phyloP scores from a whole-genome alignment of 805 yeast species.

The Wickerhamiella lipophila region DNA sequence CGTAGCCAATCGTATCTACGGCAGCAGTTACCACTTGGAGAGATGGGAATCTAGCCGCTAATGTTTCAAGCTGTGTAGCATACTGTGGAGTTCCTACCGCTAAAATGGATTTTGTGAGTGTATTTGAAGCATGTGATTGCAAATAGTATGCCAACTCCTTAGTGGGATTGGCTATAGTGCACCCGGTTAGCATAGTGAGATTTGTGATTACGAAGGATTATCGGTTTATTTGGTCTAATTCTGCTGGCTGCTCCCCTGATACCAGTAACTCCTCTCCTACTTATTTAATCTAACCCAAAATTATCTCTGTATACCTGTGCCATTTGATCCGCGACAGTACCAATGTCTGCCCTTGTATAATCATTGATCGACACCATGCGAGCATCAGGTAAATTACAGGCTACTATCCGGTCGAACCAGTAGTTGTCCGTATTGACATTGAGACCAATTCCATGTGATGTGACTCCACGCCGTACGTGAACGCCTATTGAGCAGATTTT shows the following conservation, averaged over 20 bases:
- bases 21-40: slow-evolving; percentile 24
- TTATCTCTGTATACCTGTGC: slow-evolving; percentile 22
- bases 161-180: slow-evolving; percentile 21
- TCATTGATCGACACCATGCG: slow-evolving; percentile 35
- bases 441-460: slow-evolving; percentile 81
- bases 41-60: slow-evolving; percentile 17
- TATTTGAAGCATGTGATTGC: slow-evolving; percentile 17
- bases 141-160: slow-evolving; percentile 17
- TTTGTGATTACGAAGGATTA: neutral
- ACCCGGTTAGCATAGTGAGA: slow-evolving; percentile 22
- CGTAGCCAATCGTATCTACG: slow-evolving; percentile 26
- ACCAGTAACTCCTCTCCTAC: too few relatives aligned
- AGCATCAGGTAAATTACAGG: slow-evolving; percentile 75
- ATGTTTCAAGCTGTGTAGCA: slow-evolving; percentile 22
- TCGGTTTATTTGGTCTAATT: too few relatives aligned
- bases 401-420: slow-evolving; percentile 55
- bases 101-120: slow-evolving; percentile 20
- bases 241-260: too few relatives aligned
- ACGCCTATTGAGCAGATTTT: slow-evolving; percentile 88
- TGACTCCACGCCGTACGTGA: slow-evolving; percentile 67
- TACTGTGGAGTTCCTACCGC: slow-evolving; percentile 28
- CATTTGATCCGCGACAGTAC: slow-evolving; percentile 35
- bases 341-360: slow-evolving; percentile 22
- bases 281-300: slow-evolving; percentile 16
- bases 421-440: slow-evolving; percentile 64